These are phyloP conservation scores for Penicillium salamii DNA, from an alignment of 495 filamentous ascomycete genomes.

Conservation along the genomic window DNA sequence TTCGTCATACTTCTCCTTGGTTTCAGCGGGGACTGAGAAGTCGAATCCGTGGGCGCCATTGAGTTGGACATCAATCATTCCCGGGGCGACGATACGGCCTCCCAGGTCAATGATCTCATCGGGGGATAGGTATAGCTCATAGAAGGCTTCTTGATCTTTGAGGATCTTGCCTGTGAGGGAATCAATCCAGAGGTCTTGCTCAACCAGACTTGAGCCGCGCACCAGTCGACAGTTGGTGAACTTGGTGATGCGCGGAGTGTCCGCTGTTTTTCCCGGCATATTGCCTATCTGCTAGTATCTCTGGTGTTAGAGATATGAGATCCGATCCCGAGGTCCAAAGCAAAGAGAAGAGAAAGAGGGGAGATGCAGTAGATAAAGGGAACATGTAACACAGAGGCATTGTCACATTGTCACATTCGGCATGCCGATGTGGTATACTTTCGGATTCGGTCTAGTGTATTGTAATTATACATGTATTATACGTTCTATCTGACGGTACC, in stretches of 20 bases:
- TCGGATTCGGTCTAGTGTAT: background rate
- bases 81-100: conserved; percentile 76
- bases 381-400: conserved; percentile 23
- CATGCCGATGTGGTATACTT: conserved; percentile 26
- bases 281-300: conserved; percentile 1
- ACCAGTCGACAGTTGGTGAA: conserved; percentile 79
- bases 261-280: conserved; percentile 41
- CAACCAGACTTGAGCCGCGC: conserved; percentile 57
- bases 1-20: conserved; percentile 60
- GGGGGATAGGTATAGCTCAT: conserved; percentile 56
- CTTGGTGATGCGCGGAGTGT: conserved; percentile 60
- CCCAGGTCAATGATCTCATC: conserved; percentile 64
- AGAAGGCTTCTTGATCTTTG: conserved; percentile 69
- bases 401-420: conserved; percentile 22
- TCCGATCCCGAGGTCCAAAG: background rate
- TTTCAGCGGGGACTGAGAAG: conserved; percentile 71
- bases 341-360: background rate
- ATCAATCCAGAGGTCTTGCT: conserved; percentile 77
- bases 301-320: background rate
- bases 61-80: conserved; percentile 81
- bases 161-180: conserved; percentile 74
- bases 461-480: background rate
- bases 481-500: background rate
- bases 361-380: conserved; percentile 10
- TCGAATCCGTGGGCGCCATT: conserved; percentile 87